These are phyloP conservation scores for Leccinum obscurum DNA, from an alignment of 768 basidiomycete species.

Conservation along the genomic window DNA sequence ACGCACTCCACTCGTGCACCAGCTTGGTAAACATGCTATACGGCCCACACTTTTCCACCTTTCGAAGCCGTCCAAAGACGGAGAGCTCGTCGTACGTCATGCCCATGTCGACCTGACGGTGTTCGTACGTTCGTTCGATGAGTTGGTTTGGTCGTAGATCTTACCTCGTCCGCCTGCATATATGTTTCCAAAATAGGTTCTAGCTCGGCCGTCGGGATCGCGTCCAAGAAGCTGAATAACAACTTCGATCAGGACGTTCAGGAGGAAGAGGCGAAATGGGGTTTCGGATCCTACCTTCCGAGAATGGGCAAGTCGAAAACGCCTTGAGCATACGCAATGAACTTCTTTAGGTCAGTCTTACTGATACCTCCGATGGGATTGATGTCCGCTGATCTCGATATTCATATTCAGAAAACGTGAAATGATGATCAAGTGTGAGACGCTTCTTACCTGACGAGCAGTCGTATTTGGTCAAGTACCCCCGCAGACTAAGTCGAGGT, in stretches of 20 bases:
- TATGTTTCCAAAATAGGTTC: constrained; percentile 95
- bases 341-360: constrained; percentile 95
- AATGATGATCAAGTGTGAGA: not conserved
- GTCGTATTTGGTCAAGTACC: constrained; percentile 98
- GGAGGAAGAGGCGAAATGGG: not conserved
- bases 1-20: constrained; percentile 88
- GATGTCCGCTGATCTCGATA: constrained; percentile 69
- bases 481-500: constrained; percentile 65
- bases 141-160: constrained; percentile 9
- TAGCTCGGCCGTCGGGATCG: constrained; percentile 93
- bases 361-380: constrained; percentile 99
- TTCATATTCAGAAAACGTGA: not conserved
- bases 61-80: constrained; percentile 88
- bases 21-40: constrained; percentile 98
- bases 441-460: constrained; percentile 73
- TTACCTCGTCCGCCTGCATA: constrained; percentile 92
- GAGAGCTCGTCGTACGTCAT: constrained; percentile 99
- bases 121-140: not conserved
- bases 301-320: constrained; percentile 87
- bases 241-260: not conserved
- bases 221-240: constrained; percentile 74
- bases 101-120: constrained; percentile 87
- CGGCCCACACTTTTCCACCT: constrained; percentile 96
- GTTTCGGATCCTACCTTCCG: constrained; percentile 48
- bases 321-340: constrained; percentile 80